Evolutionary conservation across 306 rosid species (phyloP).

Genomic region (Biancaea sappan): DNA sequence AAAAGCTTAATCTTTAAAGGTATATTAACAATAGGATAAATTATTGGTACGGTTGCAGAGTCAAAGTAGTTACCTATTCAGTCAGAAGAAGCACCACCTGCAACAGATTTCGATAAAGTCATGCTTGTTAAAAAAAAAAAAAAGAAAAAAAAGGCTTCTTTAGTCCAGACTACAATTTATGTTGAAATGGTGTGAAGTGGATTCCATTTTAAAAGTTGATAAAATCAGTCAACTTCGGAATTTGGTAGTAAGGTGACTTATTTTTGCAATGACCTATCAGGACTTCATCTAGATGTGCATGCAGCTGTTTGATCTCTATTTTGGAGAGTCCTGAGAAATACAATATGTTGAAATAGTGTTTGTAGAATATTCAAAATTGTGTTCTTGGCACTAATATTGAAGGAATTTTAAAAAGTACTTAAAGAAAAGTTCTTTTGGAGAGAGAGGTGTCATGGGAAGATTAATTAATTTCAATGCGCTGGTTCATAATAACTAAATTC

Average conservation of each 20-base stretch:
- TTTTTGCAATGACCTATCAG: not conserved
- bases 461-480: not conserved
- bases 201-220: not conserved
- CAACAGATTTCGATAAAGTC: not conserved
- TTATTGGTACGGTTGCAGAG: not conserved
- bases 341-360: not conserved
- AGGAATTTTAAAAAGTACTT: not conserved
- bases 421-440: not conserved
- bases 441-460: not conserved
- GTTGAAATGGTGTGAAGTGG: not conserved
- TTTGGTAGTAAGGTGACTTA: not conserved
- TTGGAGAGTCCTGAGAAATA: not conserved
- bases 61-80: not conserved
- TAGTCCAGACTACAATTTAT: not conserved
- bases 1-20: not conserved
- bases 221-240: not conserved
- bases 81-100: not conserved
- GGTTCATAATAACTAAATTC: not conserved
- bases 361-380: not conserved
- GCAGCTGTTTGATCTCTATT: not conserved
- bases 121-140: not conserved
- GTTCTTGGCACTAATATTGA: not conserved
- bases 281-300: not conserved
- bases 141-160: not conserved
- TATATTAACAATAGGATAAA: not conserved